Base-by-base conservation (phyloP, 345 rosid genomes). In the Bruguiera gymnorhiza region DNA sequence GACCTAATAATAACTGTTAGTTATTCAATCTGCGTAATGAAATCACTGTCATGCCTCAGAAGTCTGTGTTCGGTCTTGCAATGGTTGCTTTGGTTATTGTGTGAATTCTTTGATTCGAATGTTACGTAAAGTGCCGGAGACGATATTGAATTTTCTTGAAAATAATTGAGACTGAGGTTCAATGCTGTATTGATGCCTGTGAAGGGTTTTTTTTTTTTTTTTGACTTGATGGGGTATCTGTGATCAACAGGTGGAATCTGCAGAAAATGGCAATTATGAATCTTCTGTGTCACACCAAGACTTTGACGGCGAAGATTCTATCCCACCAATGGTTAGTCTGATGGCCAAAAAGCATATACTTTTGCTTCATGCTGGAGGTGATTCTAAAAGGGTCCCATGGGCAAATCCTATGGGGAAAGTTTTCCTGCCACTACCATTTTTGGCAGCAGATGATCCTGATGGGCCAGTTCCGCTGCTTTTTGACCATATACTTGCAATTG, bases 391-490 rank as follows among this genome's bases (percentile, higher is more conserved):
- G 72, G 97, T 95, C 5, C 97, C 99, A 0, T 95, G 97, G 99
- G 97, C 97, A 6, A 95, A 95, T 71, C 99, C 97, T 65, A 92
- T 95, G 99, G 99, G 97, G 55, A 95, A 95, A 78, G 93, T 92
- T 21, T 95, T 92, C 84, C 79, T 92, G 31, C 99, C 99, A 6
- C 97, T 95, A 62, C 99, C 99, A 13, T 95, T 75, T 83, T 82
- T 95, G 81, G 97, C 99, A 43, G 84, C 87, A 27, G 93, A 95
- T 81, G 96, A 95, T 36, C 94, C 99, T 18, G 99, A 95, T 66
- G 97, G 92, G 19, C 97, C 99, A 26, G 96, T 92, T 70, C 97
- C 97, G 0, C 85, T 92, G 66, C 97, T 95, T 79, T 95, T 95
- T 59, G 97, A 95, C 78, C 99, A 95, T 80, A 88, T 95, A 60